These are phyloP conservation scores for Dryas alaskensis DNA, from an alignment of 306 rosid genomes.

Conservation along the genomic window DNA sequence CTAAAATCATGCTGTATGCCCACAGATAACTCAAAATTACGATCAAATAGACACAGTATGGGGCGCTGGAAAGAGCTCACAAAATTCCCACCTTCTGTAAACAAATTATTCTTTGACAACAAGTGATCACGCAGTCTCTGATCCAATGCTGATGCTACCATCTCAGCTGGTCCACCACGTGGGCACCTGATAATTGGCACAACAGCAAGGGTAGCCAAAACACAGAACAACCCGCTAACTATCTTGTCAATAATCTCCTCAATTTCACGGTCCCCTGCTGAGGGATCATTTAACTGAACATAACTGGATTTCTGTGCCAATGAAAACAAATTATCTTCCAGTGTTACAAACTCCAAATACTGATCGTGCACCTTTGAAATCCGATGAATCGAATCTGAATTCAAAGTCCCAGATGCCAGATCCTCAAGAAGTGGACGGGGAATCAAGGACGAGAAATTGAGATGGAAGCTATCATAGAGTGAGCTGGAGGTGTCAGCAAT, in stretches of 20 bases:
- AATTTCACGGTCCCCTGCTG: conserved; percentile 88
- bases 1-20: conserved; percentile 96
- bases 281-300: conserved; percentile 84
- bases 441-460: conserved; percentile 78
- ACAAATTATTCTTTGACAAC: conserved; percentile 80
- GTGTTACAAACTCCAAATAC: conserved; percentile 83
- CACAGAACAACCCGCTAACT: conserved; percentile 74
- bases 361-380: conserved; percentile 93
- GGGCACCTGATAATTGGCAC: conserved; percentile 85
- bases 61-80: conserved; percentile 88
- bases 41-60: conserved; percentile 75
- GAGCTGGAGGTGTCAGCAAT: conserved; percentile 67
- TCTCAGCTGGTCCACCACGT: conserved; percentile 89
- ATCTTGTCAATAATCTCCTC: conserved; percentile 83
- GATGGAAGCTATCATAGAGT: conserved; percentile 67
- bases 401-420: conserved; percentile 75
- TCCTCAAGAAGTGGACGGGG: conserved; percentile 93
- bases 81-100: conserved; percentile 67
- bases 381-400: conserved; percentile 62
- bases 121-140: conserved; percentile 88
- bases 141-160: conserved; percentile 92
- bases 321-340: conserved; percentile 83
- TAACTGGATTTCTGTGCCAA: conserved; percentile 68
- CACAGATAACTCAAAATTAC: conserved; percentile 85
- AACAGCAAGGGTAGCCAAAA: conserved; percentile 79